Evolutionary conservation across 345 rosid species (phyloP).

Genomic region (Populus euphratica): DNA sequence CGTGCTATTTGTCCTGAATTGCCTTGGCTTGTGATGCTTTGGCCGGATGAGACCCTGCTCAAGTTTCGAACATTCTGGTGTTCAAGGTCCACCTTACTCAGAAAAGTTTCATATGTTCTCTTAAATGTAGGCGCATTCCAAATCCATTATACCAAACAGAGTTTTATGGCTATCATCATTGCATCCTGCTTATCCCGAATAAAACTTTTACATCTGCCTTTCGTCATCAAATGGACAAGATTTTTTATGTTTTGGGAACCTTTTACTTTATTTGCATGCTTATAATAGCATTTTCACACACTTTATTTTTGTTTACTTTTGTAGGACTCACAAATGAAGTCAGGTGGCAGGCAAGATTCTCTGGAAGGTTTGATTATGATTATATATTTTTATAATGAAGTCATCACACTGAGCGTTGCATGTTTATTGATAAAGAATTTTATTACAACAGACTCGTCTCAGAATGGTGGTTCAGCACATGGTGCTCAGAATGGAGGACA

Average conservation of each 20-base stretch:
- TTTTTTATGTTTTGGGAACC: neutral
- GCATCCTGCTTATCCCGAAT: neutral
- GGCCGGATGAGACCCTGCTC: too few relatives aligned
- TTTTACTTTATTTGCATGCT: neutral
- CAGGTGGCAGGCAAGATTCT: slow-evolving; percentile 74
- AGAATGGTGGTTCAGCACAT: slow-evolving; percentile 66
- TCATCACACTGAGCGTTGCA: neutral
- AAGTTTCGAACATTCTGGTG: too few relatives aligned
- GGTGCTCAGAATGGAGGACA: slow-evolving; percentile 66
- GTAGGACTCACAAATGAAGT: slow-evolving; percentile 66
- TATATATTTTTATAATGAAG: neutral
- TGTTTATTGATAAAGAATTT: slow-evolving; percentile 12
- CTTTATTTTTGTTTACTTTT: slow-evolving; percentile 15
- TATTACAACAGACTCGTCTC: slow-evolving; percentile 58
- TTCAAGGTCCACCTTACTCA: too few relatives aligned
- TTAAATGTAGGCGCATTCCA: neutral
- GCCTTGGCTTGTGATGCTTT: too few relatives aligned
- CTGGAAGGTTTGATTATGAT: slow-evolving; percentile 50
- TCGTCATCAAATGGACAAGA: neutral
- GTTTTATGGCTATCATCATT: neutral
- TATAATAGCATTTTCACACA: slow-evolving; percentile 2
- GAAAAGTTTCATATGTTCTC: neutral
- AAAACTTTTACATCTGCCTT: neutral
- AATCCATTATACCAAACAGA: neutral
- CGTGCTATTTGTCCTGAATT: neutral